Evolutionary conservation across 805 yeast species (phyloP), one percentile per base, ranked within the genome.

Genomic region (Myxozyma lipomycoides): DNA sequence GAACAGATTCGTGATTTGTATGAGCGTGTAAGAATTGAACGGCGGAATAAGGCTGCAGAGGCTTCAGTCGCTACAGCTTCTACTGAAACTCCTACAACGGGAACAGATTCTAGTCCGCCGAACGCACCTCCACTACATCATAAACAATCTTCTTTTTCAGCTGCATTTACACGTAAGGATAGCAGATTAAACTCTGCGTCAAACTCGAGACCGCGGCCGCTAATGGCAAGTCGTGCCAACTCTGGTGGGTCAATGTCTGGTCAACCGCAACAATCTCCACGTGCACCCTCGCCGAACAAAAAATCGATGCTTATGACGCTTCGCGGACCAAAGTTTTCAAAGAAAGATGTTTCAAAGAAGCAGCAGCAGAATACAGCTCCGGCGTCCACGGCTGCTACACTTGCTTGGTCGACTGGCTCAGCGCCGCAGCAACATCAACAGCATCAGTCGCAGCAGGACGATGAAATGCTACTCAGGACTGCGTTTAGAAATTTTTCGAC

Each of bases 251-350:
- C 7, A 7, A 7, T 6, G 25, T 9, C 21, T n/a, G 21, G 17
- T 12, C 40, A 43, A n/a, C 49, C 22, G 23, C 42, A 12, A 4
- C 32, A 23, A 15, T 6, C 38, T 5, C n/a, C 35, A 9, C 37
- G 56, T 23, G 40, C 59, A 6, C 44, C 43, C 18, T 46, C 52
- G 35, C 59, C 59, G 24, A 43, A 41, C 15, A 55, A 51, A 40
- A 55, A 55, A 24, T 40, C 59, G 32, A 55, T 55, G 59, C 50
- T 49, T 3, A 55, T 55, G 59, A 55, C 59, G 1, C 24, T 55
- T 18, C 50, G 59, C 12, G 59, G 53, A 4, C 50, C 52, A 21
- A 48, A 40, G 39, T 34, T 23, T 23, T 41, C 43, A n/a, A 53
- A 46, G 42, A 53, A 52, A 40, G 48, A 46, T 4, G 7, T 12